Percentiles rank a stretch among this genome's conserved stretches.
phyloP scores from a whole-genome alignment of 1,284 basidiomycete species.

The Rhodotorula sp. region DNA sequence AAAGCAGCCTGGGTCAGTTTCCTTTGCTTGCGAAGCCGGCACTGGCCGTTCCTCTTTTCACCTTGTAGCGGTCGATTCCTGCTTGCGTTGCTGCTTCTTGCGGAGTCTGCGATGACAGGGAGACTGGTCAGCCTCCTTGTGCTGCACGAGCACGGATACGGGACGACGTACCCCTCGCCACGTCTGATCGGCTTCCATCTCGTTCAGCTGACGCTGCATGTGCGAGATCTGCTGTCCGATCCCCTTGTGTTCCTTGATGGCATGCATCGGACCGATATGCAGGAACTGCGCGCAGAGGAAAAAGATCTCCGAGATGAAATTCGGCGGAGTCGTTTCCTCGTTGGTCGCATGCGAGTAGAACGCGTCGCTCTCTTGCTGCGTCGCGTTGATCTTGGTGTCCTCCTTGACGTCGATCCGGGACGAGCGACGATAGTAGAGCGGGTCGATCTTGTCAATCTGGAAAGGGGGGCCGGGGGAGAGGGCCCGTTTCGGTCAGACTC shows the following conservation, averaged over 20 bases:
- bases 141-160: background rate
- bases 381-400: constrained; percentile 88
- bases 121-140: background rate
- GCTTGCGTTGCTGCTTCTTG: constrained; percentile 38
- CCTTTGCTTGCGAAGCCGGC: background rate
- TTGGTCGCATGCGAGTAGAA: constrained; percentile 59
- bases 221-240: constrained; percentile 62
- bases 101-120: constrained; percentile 56
- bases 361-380: constrained; percentile 72
- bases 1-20: background rate
- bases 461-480: background rate
- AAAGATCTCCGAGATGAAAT: constrained; percentile 96
- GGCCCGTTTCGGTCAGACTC: background rate
- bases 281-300: constrained; percentile 80
- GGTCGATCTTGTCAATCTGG: constrained; percentile 88
- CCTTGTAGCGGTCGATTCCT: constrained; percentile 46
- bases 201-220: constrained; percentile 39
- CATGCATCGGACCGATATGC: constrained; percentile 80
- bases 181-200: constrained; percentile 60
- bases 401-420: constrained; percentile 73
- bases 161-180: constrained; percentile 7
- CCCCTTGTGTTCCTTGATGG: constrained; percentile 70
- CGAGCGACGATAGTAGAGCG: constrained; percentile 65
- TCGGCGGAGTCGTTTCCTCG: constrained; percentile 55
- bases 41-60: background rate